Conservation (phyloP, 352 stramenopile species). For the Phytophthora podocarpi region DNA sequence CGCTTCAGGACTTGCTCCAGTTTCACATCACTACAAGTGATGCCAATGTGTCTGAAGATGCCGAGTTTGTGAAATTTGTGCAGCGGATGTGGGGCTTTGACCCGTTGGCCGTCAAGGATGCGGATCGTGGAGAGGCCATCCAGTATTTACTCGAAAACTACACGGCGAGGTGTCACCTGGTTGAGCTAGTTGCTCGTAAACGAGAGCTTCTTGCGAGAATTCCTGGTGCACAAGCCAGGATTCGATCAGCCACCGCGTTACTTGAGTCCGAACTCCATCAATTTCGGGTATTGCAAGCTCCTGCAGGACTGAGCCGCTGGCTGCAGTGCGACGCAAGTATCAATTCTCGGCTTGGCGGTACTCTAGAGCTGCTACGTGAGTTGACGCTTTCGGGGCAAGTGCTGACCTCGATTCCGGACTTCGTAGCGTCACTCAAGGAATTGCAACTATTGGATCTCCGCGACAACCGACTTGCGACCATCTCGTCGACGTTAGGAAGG, state of each 20-base stretch:
- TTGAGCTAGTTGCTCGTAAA: constrained; percentile 31
- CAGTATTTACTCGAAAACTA: constrained; percentile 45
- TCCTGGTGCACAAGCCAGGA: constrained; percentile 22
- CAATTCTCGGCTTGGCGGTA: constrained; percentile 11
- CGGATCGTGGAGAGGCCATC: constrained; percentile 31
- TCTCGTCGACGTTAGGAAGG: constrained; percentile 17
- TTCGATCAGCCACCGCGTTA: constrained; percentile 15
- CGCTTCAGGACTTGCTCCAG: constrained; percentile 42
- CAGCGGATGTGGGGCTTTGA: constrained; percentile 70
- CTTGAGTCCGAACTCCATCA: constrained; percentile 29
- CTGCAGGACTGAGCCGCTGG: constrained; percentile 19
- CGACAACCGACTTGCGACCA: constrained; percentile 30
- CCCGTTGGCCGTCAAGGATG: constrained; percentile 28
- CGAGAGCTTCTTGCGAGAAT: constrained; percentile 34
- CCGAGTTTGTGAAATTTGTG: constrained; percentile 63
- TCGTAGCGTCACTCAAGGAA: constrained; percentile 24
- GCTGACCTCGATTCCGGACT: constrained; percentile 19
- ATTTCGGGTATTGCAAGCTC: constrained; percentile 26
- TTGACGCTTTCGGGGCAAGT: constrained; percentile 24
- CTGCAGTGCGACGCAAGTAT: constrained; percentile 31
- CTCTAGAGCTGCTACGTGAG: constrained; percentile 10
- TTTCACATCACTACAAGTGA: constrained; percentile 65
- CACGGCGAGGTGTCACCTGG: constrained; percentile 16
- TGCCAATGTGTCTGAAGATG: constrained; percentile 49
- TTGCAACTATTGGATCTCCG: constrained; percentile 36